Base-by-base conservation (phyloP, 2,329 filamentous ascomycete species). In the Aspergillus ibericus region DNA sequence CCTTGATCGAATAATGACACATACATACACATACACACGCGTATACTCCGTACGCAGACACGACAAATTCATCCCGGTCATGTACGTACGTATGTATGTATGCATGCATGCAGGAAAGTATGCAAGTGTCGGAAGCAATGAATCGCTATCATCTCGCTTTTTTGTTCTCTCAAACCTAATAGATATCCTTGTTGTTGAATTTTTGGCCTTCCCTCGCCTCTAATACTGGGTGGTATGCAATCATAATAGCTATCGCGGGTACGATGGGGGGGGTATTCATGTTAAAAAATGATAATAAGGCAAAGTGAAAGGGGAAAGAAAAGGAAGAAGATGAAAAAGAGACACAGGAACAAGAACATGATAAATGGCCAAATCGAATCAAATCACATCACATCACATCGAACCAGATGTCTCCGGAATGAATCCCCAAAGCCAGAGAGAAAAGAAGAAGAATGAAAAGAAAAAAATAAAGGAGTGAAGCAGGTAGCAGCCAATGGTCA, bases 401-500 rank as follows among this genome's bases (percentile, higher is more conserved):
- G 29, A 53, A 18, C 22, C 51, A 44, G 51, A 53, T 44, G 51
- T 44, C 9, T 22, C 18, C 18, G 38, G 18, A 36, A 48, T 47
- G 32, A 16, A 29, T 25, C 29, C 48, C 32, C 52, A 46, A 47
- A 20, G 16, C 56, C 15, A 20, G 47, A 42, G 34, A 20, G 18
- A 40, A 25, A 48, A 53, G 46, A 47, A 46, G 53, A 58, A 53
- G 53, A 62, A 56, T 42, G 53, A 62, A 51, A 27, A 36, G 40
- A 27, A 54, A 35, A 55, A 53, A 22, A 56, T 36, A 44, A 56
- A 36, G 34, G 36, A 29, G 22, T 38, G 36, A 52, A 48, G 18
- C 25, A 42, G 18, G 20, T 20, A 20, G 38, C 38, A 22, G 38
- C 38, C 18, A 22, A 42, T 42, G 22, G 16, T 42, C 38, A 22